Base-by-base conservation (phyloP, 140 eudicot species). In the Stevia rebaudiana region DNA sequence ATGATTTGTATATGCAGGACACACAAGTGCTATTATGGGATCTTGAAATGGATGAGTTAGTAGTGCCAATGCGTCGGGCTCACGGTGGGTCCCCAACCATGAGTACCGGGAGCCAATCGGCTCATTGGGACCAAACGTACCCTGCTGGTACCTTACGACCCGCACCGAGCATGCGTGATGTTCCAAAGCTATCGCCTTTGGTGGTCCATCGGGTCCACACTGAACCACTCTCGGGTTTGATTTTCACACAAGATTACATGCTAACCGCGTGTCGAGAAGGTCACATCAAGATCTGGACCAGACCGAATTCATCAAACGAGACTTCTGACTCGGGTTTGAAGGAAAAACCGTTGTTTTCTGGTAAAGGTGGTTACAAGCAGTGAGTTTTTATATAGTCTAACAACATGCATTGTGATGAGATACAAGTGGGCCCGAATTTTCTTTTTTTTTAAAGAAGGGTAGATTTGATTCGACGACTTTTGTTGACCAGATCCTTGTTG, bases 111-210 rank as follows among this genome's bases (percentile, higher is more conserved):
- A 85, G 86, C 64, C 99, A 79, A 36, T 92, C 99, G 10, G 68
- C 97, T 64, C 97, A 83, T 12, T 92, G 97, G 95, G 97, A 88
- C 82, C 74, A 42, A 23, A 77, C 83, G 9, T 76, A 65, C 67
- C 86, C 94, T 11, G 74, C 48, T 19, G 99, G 99, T 3, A 74
- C 87, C 11, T 69, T 92, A 39, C 97, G 79, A 71, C 95, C 97
- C 8, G 73, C 99, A 43, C 99, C 99, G 33, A 83, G 94, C 73
- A 88, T 85, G 81, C 83, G 88, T 36, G 95, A 85, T 54, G 90
- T 92, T n/a, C 98, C 98, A 28, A 92, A 92, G 78, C 87, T 92
- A 10, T 83, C 98, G 12, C 98, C 98, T 6, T 67, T 92, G 28
- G 94, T 83, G 9, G 87, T 83, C 46, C 96, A 88, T 62, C 94